Conservation (phyloP, 371 early-diverging fungal genomes). For the Lichtheimia ramosa region DNA sequence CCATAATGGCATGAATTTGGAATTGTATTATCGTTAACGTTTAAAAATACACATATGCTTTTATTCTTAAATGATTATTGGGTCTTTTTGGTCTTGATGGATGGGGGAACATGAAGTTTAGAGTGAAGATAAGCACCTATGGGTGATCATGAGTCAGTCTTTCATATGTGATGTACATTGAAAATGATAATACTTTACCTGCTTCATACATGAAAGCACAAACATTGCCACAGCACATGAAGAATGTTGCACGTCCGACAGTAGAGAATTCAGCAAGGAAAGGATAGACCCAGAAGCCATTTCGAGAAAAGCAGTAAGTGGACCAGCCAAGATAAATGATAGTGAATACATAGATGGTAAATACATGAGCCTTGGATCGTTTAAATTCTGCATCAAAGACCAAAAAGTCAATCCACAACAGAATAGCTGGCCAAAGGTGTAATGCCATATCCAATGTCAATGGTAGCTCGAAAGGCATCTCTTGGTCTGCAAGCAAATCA, state of each 20-base stretch:
- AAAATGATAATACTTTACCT: slow-evolving; percentile 21
- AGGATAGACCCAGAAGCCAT: slow-evolving; percentile 27
- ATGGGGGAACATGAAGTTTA: slow-evolving; percentile 1
- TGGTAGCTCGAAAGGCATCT: slow-evolving; percentile 19
- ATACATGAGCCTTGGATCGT: slow-evolving; percentile 18
- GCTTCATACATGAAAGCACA: slow-evolving; percentile 23
- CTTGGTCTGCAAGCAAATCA: slow-evolving; percentile 15
- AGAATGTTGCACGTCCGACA: slow-evolving; percentile 13
- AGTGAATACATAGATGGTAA: slow-evolving; percentile 18
- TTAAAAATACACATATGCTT: not conserved
- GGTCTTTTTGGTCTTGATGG: not conserved
- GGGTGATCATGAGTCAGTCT: too few relatives aligned
- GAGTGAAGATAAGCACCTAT: slow-evolving; percentile 1
- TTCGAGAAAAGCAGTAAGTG: slow-evolving; percentile 18
- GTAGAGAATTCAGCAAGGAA: slow-evolving; percentile 20
- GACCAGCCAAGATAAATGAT: slow-evolving; percentile 23
- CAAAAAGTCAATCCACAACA: slow-evolving; percentile 27
- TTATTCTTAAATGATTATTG: not conserved
- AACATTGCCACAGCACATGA: slow-evolving; percentile 19
- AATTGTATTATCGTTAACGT: slow-evolving; percentile 79
- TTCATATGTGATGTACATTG: not conserved
- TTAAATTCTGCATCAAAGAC: slow-evolving; percentile 19
- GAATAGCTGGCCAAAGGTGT: slow-evolving; percentile 28
- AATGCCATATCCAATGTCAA: slow-evolving; percentile 19
- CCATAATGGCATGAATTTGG: slow-evolving; percentile 91